Conservation (phyloP, 441 rosid species). For the Gossypium schwendimanii region DNA sequence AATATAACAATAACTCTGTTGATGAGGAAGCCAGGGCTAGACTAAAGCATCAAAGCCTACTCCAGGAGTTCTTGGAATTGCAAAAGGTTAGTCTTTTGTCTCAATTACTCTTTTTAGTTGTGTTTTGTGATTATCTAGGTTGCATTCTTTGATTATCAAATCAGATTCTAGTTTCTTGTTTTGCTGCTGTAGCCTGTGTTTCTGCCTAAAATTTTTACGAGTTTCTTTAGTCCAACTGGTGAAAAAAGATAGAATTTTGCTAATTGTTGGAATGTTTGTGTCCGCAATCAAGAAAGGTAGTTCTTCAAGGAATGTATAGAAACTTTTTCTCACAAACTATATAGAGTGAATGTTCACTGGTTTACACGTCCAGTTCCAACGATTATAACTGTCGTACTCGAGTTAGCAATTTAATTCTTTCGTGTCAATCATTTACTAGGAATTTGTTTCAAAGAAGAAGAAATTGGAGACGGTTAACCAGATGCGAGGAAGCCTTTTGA, state of each 20-base stretch:
- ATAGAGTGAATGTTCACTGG: background rate
- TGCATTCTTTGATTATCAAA: constrained; percentile 3
- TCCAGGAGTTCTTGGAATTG: constrained; percentile 35
- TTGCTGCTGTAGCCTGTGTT: background rate
- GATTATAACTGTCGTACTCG: background rate
- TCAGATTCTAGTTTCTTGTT: background rate
- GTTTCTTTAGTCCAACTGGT: background rate
- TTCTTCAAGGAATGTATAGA: background rate
- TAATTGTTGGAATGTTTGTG: background rate
- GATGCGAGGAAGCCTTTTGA: constrained; percentile 37
- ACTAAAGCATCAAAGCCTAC: constrained; percentile 28
- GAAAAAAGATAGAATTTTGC: background rate
- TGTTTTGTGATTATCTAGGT: background rate
- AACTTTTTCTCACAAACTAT: background rate
- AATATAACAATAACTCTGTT: constrained; percentile 14
- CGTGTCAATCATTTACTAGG: constrained; percentile 21
- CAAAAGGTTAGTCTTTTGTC: constrained; percentile 33
- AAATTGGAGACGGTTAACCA: constrained; percentile 28
- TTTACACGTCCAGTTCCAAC: background rate
- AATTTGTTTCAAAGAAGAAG: constrained; percentile 36
- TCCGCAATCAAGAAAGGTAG: background rate
- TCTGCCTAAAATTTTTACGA: background rate
- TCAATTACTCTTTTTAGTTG: background rate
- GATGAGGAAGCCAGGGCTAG: constrained; percentile 23
- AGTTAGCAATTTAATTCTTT: background rate